phyloP scores from a whole-genome alignment of 176 grass and related monocot species.

The barley (Hordeum vulgare) region DNA sequence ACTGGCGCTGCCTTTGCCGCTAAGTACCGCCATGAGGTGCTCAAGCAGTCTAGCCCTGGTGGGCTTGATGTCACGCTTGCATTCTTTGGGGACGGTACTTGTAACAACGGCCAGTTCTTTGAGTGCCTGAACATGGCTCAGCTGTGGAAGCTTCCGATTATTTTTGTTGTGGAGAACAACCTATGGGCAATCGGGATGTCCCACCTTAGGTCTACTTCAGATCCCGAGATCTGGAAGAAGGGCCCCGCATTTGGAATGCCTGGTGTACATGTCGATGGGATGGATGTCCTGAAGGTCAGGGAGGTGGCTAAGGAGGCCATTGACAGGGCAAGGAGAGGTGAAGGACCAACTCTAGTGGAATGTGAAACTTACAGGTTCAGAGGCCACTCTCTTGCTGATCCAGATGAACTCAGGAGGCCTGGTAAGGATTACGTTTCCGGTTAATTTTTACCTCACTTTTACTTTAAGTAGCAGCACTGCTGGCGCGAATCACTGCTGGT shows the following conservation, averaged over 20 bases:
- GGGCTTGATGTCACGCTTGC: slow-evolving; percentile 83
- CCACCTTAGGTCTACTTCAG: slow-evolving; percentile 67
- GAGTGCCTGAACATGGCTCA: slow-evolving; percentile 99
- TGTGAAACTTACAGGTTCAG: slow-evolving; percentile 87
- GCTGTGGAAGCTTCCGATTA: slow-evolving; percentile 91
- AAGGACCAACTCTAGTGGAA: slow-evolving; percentile 89
- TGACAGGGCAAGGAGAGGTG: slow-evolving; percentile 86
- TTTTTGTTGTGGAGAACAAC: slow-evolving; percentile 99
- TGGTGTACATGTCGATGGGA: slow-evolving; percentile 81
- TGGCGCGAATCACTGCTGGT: background rate
- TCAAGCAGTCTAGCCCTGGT: slow-evolving; percentile 75
- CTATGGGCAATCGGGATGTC: slow-evolving; percentile 96
- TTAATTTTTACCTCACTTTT: background rate
- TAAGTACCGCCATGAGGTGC: slow-evolving; percentile 91
- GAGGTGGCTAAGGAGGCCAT: slow-evolving; percentile 90
- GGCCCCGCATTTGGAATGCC: slow-evolving; percentile 94
- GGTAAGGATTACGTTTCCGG: slow-evolving; percentile 34
- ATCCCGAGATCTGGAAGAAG: slow-evolving; percentile 94
- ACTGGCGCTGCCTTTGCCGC: slow-evolving; percentile 91
- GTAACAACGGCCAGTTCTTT: slow-evolving; percentile 96
- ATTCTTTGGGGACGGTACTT: slow-evolving; percentile 96
- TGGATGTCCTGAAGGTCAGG: slow-evolving; percentile 95
- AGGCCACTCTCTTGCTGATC: slow-evolving; percentile 87
- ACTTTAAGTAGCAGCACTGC: background rate
- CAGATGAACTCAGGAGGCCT: slow-evolving; percentile 82